Evolutionary conservation across 2,329 filamentous ascomycete genomes (phyloP).

Genomic region (Pseudocercospora musae): DNA sequence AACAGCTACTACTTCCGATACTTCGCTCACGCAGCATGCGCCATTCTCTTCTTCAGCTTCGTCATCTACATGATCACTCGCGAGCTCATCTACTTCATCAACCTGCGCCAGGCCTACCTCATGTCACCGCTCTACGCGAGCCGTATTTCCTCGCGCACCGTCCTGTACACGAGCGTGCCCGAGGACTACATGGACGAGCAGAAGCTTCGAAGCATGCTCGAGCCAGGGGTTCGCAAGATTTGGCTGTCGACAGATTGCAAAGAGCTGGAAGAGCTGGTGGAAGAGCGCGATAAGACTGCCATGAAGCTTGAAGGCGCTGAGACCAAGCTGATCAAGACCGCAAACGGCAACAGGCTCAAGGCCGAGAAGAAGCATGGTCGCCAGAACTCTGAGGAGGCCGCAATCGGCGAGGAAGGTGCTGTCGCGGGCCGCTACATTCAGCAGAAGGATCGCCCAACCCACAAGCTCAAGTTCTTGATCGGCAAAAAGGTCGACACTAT

Average conservation of each 20-base stretch:
- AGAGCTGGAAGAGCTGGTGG: constrained; percentile 74
- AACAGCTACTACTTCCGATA: constrained; percentile 56
- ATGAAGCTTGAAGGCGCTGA: constrained; percentile 83
- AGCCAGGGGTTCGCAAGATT: constrained; percentile 72
- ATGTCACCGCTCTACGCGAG: constrained; percentile 79
- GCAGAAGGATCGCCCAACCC: constrained; percentile 70
- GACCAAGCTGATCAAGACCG: constrained; percentile 75
- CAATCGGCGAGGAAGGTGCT: constrained; percentile 63
- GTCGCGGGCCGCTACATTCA: constrained; percentile 73
- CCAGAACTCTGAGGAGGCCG: constrained; percentile 43
- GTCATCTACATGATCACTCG: constrained; percentile 84
- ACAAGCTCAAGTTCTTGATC: constrained; percentile 68
- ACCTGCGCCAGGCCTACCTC: constrained; percentile 86
- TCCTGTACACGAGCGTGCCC: constrained; percentile 85
- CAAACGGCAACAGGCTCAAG: constrained; percentile 70
- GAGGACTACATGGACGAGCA: constrained; percentile 70
- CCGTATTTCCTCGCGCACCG: constrained; percentile 83
- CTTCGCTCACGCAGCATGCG: constrained; percentile 77
- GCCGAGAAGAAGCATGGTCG: constrained; percentile 55
- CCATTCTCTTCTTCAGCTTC: constrained; percentile 82
- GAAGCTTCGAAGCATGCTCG: constrained; percentile 77
- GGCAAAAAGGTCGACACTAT: constrained; percentile 94
- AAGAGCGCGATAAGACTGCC: constrained; percentile 75
- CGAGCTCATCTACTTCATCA: constrained; percentile 88
- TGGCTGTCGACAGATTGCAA: constrained; percentile 80